Conservation (phyloP, 1,284 basidiomycete genomes). For the Sanguinoderma infundibulare region DNA sequence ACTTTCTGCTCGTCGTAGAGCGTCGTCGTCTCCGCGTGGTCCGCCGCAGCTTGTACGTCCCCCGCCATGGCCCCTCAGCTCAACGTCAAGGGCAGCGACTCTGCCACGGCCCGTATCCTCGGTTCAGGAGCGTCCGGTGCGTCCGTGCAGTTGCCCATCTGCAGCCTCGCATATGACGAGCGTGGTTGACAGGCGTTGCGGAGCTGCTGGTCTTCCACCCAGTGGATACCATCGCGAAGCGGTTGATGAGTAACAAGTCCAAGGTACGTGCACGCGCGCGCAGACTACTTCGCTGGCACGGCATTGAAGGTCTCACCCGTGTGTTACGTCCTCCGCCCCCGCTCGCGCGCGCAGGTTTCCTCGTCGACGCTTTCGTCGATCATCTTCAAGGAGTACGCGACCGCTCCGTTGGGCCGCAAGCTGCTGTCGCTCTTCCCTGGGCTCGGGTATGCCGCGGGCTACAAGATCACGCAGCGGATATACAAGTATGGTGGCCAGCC, state of each 20-base stretch:
- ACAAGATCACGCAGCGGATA: slow-evolving; percentile 93
- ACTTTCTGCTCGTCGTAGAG: slow-evolving; percentile 4
- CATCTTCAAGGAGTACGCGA: slow-evolving; percentile 88
- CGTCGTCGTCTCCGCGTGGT: slow-evolving; percentile 4
- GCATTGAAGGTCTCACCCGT: background rate
- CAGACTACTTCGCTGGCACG: background rate
- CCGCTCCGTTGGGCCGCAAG: slow-evolving; percentile 71
- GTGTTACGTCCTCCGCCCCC: background rate
- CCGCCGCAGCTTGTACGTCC: background rate
- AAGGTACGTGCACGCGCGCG: slow-evolving; percentile 50
- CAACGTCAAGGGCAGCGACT: slow-evolving; percentile 78
- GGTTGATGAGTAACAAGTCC: slow-evolving; percentile 96
- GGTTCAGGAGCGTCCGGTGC: slow-evolving; percentile 92
- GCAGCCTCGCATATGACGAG: background rate
- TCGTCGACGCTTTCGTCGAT: slow-evolving; percentile 68
- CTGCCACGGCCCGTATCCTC: slow-evolving; percentile 87
- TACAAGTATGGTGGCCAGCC: slow-evolving; percentile 99
- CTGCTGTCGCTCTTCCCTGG: slow-evolving; percentile 95
- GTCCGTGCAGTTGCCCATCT: slow-evolving; percentile 21
- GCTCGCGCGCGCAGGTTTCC: slow-evolving; percentile 55
- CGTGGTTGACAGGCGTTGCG: slow-evolving; percentile 72
- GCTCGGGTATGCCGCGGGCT: slow-evolving; percentile 96
- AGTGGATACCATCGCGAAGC: slow-evolving; percentile 96
- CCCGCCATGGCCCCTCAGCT: slow-evolving; percentile 63
- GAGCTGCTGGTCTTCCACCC: slow-evolving; percentile 93